Evolutionary conservation across 1,139 yeast genomes (phyloP).

Genomic region (Debaryomyces psychrophilus): DNA sequence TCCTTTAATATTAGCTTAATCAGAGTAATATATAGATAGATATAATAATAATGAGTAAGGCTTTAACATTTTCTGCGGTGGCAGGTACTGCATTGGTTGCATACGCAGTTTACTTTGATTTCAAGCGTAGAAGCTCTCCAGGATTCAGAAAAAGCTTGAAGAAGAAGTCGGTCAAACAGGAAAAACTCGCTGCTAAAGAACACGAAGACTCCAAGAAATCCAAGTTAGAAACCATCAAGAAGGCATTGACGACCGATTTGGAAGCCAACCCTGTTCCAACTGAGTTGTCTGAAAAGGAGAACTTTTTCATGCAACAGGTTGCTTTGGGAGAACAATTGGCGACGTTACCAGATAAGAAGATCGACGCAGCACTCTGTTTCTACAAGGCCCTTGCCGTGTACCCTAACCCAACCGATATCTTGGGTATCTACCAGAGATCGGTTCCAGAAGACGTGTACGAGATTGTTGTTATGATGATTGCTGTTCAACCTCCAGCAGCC

Average conservation of each 20-base stretch:
- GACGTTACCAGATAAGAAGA: slow-evolving; percentile 57
- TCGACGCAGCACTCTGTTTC: slow-evolving; percentile 85
- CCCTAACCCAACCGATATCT: slow-evolving; percentile 91
- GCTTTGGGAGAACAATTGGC: slow-evolving; percentile 80
- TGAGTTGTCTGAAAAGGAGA: slow-evolving; percentile 68
- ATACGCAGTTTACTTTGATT: slow-evolving; percentile 88
- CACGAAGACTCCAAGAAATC: slow-evolving; percentile 63
- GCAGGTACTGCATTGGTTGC: slow-evolving; percentile 63
- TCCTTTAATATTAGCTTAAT: slow-evolving; percentile 1
- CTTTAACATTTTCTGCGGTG: slow-evolving; percentile 54
- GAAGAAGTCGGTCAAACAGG: slow-evolving; percentile 61
- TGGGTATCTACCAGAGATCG: slow-evolving; percentile 86
- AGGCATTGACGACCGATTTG: slow-evolving; percentile 65
- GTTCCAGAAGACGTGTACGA: slow-evolving; percentile 83
- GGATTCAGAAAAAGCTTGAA: slow-evolving; percentile 79
- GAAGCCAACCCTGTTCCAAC: slow-evolving; percentile 76
- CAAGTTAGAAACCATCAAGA: slow-evolving; percentile 62
- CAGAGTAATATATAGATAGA: slow-evolving; percentile 5
- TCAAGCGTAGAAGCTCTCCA: slow-evolving; percentile 80
- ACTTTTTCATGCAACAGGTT: slow-evolving; percentile 79
- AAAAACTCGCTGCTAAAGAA: slow-evolving; percentile 57
- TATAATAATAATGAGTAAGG: slow-evolving; percentile 34
- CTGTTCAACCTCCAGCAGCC: slow-evolving; percentile 84
- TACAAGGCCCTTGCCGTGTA: slow-evolving; percentile 94
- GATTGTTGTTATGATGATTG: slow-evolving; percentile 82